These are phyloP conservation scores for Dictyostelium citrinum DNA, from an alignment of 78 protist species.

Conservation along the genomic window DNA sequence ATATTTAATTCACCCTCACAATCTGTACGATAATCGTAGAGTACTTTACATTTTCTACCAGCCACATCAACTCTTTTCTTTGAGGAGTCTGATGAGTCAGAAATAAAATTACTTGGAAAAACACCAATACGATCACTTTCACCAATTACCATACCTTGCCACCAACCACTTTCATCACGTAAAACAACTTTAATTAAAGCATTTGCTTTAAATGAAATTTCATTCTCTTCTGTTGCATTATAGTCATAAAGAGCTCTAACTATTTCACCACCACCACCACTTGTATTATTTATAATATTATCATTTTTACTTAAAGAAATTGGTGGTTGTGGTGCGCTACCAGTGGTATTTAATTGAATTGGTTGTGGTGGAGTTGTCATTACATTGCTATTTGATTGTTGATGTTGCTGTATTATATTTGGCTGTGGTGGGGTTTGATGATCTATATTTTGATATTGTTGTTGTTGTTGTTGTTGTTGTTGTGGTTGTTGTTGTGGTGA, in stretches of 20 bases:
- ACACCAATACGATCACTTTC: conserved; percentile 39
- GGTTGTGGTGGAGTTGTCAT: conserved; percentile 2
- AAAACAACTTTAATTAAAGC: conserved; percentile 50
- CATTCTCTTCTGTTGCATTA: conserved; percentile 74
- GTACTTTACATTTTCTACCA: conserved; percentile 65
- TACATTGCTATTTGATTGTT: not conserved
- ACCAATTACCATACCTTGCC: conserved; percentile 72
- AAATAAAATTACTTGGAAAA: conserved; percentile 72
- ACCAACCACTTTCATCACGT: conserved; percentile 84
- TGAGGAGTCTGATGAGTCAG: not conserved
- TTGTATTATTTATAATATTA: not conserved
- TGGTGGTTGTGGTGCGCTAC: not conserved
- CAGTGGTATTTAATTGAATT: not conserved
- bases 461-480: not conserved
- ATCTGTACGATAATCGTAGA: conserved; percentile 68
- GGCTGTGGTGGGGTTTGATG: conserved; percentile 57
- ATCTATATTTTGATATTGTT: not conserved
- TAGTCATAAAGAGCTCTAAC: conserved; percentile 77
- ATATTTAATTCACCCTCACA: conserved; percentile 71
- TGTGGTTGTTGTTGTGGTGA: not conserved
- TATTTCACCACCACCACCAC: not conserved
- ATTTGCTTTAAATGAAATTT: conserved; percentile 62
- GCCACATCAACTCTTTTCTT: conserved; percentile 13
- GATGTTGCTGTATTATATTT: not conserved
- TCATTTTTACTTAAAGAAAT: conserved; percentile 9